Evolutionary conservation across 495 filamentous ascomycete genomes (phyloP).

Genomic region (Penicillium crystallinum): DNA sequence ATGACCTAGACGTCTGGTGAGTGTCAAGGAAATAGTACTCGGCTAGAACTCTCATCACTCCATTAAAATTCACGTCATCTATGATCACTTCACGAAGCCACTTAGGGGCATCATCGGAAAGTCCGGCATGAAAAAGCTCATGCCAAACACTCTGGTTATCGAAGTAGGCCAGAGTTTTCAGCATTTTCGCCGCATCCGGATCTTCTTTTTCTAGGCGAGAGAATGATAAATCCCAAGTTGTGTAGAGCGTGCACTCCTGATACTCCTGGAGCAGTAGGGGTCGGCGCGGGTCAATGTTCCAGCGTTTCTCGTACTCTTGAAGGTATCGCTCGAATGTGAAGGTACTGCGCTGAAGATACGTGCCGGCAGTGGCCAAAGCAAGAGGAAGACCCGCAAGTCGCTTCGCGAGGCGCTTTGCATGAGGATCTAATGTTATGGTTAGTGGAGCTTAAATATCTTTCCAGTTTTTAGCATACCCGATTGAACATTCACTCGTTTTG

Average conservation of each 20-base stretch:
- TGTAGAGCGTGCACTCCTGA: constrained; percentile 1
- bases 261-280: neutral
- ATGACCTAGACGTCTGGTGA: neutral
- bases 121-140: neutral
- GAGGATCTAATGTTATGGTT: constrained; percentile 1
- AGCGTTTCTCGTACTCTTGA: constrained; percentile 4
- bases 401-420: constrained; percentile 1
- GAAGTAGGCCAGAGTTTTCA: constrained; percentile 10
- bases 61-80: neutral
- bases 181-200: constrained; percentile 6
- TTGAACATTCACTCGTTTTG: constrained; percentile 2
- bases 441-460: no score
- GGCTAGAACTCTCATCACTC: neutral
- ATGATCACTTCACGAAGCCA: constrained; percentile 7
- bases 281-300: constrained; percentile 4
- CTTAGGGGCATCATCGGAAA: neutral
- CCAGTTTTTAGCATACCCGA: constrained; percentile 2
- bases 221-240: constrained; percentile 9
- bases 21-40: constrained; percentile 9
- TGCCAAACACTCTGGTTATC: constrained; percentile 1
- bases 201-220: neutral
- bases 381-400: constrained; percentile 8
- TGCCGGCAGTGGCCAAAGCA: constrained; percentile 8
- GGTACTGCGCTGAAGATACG: constrained; percentile 4
- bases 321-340: constrained; percentile 8